These are phyloP conservation scores for Tulasnella sp. DNA, from an alignment of 768 basidiomycete genomes.

Conservation along the genomic window DNA sequence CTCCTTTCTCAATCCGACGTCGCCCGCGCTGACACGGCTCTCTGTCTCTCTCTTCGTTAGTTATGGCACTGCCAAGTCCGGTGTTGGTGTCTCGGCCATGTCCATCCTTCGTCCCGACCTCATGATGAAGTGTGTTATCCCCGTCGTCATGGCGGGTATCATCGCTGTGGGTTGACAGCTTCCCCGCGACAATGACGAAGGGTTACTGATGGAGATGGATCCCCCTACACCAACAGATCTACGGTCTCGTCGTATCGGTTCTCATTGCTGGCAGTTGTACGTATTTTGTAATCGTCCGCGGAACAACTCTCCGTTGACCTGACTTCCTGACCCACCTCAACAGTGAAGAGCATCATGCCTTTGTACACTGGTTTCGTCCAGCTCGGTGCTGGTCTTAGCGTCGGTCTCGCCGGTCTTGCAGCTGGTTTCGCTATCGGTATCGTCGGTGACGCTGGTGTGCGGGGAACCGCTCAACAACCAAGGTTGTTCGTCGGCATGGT, in stretches of 20 bases:
- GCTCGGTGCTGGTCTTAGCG: constrained; percentile 86
- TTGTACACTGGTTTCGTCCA: constrained; percentile 91
- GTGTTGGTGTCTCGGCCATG: constrained; percentile 97
- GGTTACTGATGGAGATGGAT: neutral
- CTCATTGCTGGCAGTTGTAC: constrained; percentile 80
- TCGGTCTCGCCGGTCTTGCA: constrained; percentile 89
- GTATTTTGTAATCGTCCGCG: constrained; percentile 32
- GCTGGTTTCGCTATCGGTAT: constrained; percentile 98
- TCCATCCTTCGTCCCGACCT: constrained; percentile 91
- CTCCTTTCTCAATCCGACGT: neutral
- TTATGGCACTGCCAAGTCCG: constrained; percentile 99
- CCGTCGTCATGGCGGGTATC: constrained; percentile 99
- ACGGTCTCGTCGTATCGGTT: constrained; percentile 98
- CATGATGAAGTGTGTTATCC: constrained; percentile 97
- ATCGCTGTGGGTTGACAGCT: constrained; percentile 69
- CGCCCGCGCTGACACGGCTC: neutral
- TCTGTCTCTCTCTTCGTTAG: constrained; percentile 35
- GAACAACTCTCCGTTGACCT: neutral
- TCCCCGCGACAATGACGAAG: neutral
- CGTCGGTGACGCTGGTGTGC: constrained; percentile 96
- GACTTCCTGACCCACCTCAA: neutral
- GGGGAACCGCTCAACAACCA: constrained; percentile 95
- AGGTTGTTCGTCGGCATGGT: constrained; percentile 92
- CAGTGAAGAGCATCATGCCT: constrained; percentile 72
- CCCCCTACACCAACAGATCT: constrained; percentile 49